Evolutionary conservation across 805 yeast species (phyloP), one percentile per base, ranked within the genome.

Genomic region (Candida broadrunensis): DNA sequence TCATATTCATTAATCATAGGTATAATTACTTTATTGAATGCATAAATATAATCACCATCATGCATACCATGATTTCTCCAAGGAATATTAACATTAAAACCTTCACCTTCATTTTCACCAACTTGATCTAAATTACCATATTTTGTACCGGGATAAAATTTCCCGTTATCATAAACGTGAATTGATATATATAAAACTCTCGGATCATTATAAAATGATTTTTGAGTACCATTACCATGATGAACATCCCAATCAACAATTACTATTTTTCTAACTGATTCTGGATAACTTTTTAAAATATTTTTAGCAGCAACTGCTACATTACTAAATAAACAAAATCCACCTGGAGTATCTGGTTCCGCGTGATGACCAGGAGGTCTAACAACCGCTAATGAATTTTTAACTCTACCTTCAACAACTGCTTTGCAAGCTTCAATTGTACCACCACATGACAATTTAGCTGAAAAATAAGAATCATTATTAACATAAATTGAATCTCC

Each of bases 301-400:
- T 83, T 81, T 55, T 85, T 85, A 14, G 97, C 96, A 2, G 99
- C 98, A 15, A 93, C 97, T 0, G 98, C 97, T 18, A 93, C 99
- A 56, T 93, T 93, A 46, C 95, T 85, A 58, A 93, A 93, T 35
- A 93, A 70, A 66, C 99, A 93, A 60, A 93, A 93, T 12, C 99
- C 99, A 36, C 97, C 98, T 0, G 99, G 95, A 13, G 89, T 72
- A 50, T 88, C 93, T 2, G 99, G 99, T 57, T 95, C 99, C 1
- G 99, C 98, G 58, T 93, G 99, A 67, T 93, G 99, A 5, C 99
- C 99, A 0, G 99, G 99, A 1, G 99, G 99, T 49, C 99, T 79
- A 13, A 93, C 96, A 6, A 93, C 87, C 0, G 99, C 99, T 37
- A 93, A 58, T 0, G 97, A 83, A 58, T 93, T 93, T 56, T 88